phyloP scores from a whole-genome alignment of 2,329 filamentous ascomycete genomes.

The Fonsecaea erecta region DNA sequence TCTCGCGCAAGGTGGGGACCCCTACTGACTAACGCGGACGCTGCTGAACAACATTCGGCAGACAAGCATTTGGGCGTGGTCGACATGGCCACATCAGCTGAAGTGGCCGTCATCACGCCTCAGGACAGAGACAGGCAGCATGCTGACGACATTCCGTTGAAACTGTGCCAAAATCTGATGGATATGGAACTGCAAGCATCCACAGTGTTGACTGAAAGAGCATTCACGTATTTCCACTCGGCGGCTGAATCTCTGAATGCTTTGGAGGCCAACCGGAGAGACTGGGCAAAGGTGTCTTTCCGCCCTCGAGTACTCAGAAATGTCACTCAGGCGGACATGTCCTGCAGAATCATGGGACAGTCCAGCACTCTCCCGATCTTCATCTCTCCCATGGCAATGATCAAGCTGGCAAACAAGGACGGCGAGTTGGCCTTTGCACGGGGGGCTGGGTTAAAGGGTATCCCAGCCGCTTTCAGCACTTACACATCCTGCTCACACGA shows the following conservation, averaged over 20 bases:
- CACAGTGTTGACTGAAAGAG: slow-evolving; percentile 6
- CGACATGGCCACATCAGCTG: slow-evolving; percentile 3
- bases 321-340: slow-evolving; percentile 36
- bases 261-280: slow-evolving; percentile 30
- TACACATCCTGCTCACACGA: slow-evolving; percentile 40
- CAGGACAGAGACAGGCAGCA: slow-evolving; percentile 6
- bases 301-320: slow-evolving; percentile 52
- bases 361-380: slow-evolving; percentile 44
- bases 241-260: slow-evolving; percentile 26
- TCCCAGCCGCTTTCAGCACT: slow-evolving; percentile 43
- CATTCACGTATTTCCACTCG: slow-evolving; percentile 25
- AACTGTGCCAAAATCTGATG: slow-evolving; percentile 17
- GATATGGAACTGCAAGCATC: slow-evolving; percentile 26
- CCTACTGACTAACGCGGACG: not conserved
- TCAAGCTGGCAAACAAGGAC: slow-evolving; percentile 43
- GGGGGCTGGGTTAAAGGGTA: slow-evolving; percentile 41
- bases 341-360: slow-evolving; percentile 41
- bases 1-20: slow-evolving; percentile 1
- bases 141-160: slow-evolving; percentile 9
- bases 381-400: slow-evolving; percentile 45
- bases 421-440: slow-evolving; percentile 45
- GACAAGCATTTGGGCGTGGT: slow-evolving; percentile 21
- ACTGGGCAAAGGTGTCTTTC: slow-evolving; percentile 38
- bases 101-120: slow-evolving; percentile 20
- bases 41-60: not conserved